These are phyloP conservation scores for Annona cherimola DNA, from an alignment of 164 flowering plant genomes.

Conservation along the genomic window DNA sequence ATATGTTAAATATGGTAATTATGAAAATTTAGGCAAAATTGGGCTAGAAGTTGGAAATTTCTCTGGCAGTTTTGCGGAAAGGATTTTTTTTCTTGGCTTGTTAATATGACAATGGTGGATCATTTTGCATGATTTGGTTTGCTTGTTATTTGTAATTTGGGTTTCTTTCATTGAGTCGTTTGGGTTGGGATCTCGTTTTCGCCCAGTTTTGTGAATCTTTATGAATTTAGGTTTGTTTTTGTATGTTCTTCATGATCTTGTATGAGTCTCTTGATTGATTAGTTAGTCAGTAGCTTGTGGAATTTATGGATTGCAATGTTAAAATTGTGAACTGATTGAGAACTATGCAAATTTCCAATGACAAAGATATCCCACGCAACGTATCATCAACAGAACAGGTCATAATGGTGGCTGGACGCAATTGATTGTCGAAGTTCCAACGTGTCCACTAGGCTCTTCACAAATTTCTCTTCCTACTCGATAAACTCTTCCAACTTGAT, in stretches of 20 bases:
- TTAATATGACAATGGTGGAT: no score
- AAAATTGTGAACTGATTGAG: background rate
- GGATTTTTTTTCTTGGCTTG: no score
- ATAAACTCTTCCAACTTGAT: no score
- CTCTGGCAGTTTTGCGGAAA: no score
- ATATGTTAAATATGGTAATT: background rate
- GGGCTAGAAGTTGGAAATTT: background rate
- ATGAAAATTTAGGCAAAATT: conserved; percentile 1
- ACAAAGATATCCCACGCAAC: no score
- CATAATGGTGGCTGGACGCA: no score
- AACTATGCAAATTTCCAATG: no score
- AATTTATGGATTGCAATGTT: background rate
- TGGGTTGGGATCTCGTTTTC: background rate
- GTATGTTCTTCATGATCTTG: background rate
- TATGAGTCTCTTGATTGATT: background rate
- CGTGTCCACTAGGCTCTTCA: no score
- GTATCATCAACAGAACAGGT: no score
- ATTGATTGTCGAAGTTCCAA: no score
- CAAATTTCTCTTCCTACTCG: no score
- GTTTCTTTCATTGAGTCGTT: background rate
- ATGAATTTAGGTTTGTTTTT: background rate
- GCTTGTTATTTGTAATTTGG: background rate
- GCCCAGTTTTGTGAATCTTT: background rate
- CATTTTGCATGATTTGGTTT: background rate
- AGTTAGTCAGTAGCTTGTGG: background rate